These are phyloP conservation scores for Letharia columbiana DNA, from an alignment of 495 filamentous ascomycete species.

Conservation along the genomic window DNA sequence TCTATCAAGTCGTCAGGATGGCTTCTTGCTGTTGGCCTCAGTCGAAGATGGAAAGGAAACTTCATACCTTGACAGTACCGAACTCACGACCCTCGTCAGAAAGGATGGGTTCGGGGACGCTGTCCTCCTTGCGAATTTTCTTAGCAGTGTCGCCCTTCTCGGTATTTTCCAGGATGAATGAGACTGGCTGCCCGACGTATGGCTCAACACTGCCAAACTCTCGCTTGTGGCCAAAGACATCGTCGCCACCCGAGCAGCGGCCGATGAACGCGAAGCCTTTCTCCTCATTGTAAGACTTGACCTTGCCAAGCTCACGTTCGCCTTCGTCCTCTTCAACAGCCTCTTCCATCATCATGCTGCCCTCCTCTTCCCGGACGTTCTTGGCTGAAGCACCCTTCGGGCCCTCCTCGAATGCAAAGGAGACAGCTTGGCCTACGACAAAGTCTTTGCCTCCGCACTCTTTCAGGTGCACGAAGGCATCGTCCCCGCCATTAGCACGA, in stretches of 20 bases:
- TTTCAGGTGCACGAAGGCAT: conserved; percentile 17
- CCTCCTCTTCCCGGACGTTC: conserved; percentile 14
- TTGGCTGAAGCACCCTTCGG: conserved; percentile 16
- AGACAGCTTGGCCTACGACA: conserved; percentile 14
- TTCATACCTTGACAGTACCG: conserved; percentile 12
- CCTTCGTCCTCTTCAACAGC: conserved; percentile 15
- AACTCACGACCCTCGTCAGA: conserved; percentile 19
- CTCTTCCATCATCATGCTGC: background rate
- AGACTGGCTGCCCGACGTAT: conserved; percentile 16
- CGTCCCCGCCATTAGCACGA: conserved; percentile 8
- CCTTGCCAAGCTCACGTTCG: conserved; percentile 18
- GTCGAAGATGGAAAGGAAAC: too few relatives aligned
- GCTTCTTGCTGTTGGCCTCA: background rate
- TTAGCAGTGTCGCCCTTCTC: conserved; percentile 20
- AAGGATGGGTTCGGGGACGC: conserved; percentile 9
- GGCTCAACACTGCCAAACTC: conserved; percentile 14
- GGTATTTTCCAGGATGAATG: conserved; percentile 11
- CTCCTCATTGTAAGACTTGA: conserved; percentile 19
- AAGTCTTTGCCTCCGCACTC: conserved; percentile 16
- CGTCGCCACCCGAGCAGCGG: conserved; percentile 8
- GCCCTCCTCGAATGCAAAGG: conserved; percentile 17
- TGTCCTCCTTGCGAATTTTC: conserved; percentile 19
- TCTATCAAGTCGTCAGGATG: background rate
- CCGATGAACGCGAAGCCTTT: conserved; percentile 18
- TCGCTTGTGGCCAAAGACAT: conserved; percentile 17